Base-by-base conservation (phyloP, 371 early-diverging fungal species). In the Vairimorpha ceranae region DNA sequence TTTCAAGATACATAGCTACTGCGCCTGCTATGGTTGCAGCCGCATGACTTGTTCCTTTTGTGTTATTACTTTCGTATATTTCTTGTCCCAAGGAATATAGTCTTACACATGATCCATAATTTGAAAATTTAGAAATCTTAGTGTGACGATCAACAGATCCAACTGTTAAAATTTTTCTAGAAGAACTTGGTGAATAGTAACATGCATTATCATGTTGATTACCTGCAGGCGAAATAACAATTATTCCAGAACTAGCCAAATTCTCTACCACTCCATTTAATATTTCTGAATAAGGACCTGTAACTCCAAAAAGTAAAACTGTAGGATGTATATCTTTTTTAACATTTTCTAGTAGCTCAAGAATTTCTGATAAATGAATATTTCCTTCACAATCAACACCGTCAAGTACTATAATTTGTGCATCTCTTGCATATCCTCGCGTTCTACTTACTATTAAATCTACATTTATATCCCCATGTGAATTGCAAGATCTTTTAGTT, bases 171-270 rank as follows among this genome's bases (percentile, higher is more conserved):
- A 56, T 65, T 38, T 67, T 45, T 59, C 61, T 77, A 7, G 80
- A 56, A 43, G 82, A 74, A 32, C 77, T 68, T 32, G 83, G 83
- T 43, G 80, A 79, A 32, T 75, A 78, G 19, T 75, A 70, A 54
- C 83, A 83, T 3, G 74, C 64, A 33, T 71, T 43, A 38, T 74
- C 77, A 8, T 61, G 59, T 29, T 75, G 43, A 58, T 83, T 80
- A 61, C 83, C 83, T 15, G 80, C 72, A 32, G 82, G 64, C 10
- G 75, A n/a, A 17, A 83, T 70, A 30, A 81, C 72, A 43, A 80
- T 56, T 17, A 51, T 74, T 17, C 65, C 59, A 27, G 43, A 36
- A 6, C 17, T 33, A 23, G 65, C 30, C 35, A 80, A 36, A 41
- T 54, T 65, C 29, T 75, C 59, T 38, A 80, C 63, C n/a, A 70